Evolutionary conservation across 352 stramenopile genomes (phyloP).

Genomic region (Phytophthora sp.): DNA sequence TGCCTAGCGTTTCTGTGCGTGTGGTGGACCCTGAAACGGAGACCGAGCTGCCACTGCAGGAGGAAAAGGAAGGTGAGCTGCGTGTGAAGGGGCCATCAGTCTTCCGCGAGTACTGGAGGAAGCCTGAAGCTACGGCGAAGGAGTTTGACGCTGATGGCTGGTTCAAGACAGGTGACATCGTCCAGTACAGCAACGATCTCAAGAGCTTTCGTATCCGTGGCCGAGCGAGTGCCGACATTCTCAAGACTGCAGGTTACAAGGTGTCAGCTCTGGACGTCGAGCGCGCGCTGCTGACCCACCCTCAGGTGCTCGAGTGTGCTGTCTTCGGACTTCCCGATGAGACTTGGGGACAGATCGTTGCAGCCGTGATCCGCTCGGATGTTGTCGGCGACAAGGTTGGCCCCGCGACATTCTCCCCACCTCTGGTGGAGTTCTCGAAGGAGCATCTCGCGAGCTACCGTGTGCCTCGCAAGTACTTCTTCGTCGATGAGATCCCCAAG

Average conservation of each 20-base stretch:
- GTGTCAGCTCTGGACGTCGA: constrained; percentile 93
- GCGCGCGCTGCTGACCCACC: constrained; percentile 82
- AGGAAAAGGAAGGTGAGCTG: constrained; percentile 76
- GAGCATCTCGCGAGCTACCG: constrained; percentile 86
- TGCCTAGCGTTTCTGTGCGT: constrained; percentile 84
- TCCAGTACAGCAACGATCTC: constrained; percentile 68
- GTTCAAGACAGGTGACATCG: constrained; percentile 93
- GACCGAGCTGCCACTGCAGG: constrained; percentile 37
- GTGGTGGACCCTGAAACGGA: constrained; percentile 82
- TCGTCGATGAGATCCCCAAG: constrained; percentile 88
- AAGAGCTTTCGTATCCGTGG: constrained; percentile 91
- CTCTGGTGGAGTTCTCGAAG: constrained; percentile 59
- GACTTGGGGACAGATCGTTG: constrained; percentile 86
- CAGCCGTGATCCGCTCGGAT: constrained; percentile 56
- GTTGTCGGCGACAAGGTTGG: constrained; percentile 15
- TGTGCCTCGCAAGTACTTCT: constrained; percentile 71
- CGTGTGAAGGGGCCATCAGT: constrained; percentile 87
- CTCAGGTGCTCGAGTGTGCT: constrained; percentile 77
- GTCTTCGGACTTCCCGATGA: constrained; percentile 89
- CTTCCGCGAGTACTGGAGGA: constrained; percentile 89
- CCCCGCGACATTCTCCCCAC: constrained; percentile 27
- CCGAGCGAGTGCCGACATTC: constrained; percentile 90
- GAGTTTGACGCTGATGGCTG: constrained; percentile 87
- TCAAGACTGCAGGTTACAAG: constrained; percentile 94
- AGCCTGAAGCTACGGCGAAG: constrained; percentile 82